phyloP scores from a whole-genome alignment of 345 rosid species.

The Mallotus nudiflorus region DNA sequence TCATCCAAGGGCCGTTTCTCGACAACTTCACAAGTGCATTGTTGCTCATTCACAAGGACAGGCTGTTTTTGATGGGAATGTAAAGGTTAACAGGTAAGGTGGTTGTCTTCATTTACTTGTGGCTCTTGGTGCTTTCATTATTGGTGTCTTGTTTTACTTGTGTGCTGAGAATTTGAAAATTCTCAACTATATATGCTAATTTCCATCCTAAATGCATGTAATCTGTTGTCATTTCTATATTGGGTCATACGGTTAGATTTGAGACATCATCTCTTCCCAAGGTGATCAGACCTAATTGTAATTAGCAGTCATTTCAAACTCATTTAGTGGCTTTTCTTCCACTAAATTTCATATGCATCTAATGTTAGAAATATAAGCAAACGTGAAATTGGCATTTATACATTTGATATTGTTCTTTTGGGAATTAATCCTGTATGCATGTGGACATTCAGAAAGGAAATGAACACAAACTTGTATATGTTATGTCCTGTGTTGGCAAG shows the following conservation, averaged over 20 bases:
- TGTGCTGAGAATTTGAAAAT: not conserved
- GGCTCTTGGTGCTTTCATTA: not conserved
- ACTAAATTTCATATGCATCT: not conserved
- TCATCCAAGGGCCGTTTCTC: constrained; percentile 78
- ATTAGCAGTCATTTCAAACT: not conserved
- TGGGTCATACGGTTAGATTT: not conserved
- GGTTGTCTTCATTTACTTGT: not conserved
- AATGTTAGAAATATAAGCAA: not conserved
- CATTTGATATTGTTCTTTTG: too few species aligned
- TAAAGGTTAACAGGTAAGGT: constrained; percentile 76
- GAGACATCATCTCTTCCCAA: not conserved
- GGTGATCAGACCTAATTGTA: too few species aligned
- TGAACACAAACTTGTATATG: not conserved
- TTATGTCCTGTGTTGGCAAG: not conserved
- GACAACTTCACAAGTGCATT: constrained; percentile 91
- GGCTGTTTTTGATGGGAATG: constrained; percentile 93
- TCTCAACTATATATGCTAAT: too few species aligned
- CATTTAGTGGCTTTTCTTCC: constrained; percentile 3
- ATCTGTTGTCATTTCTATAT: not conserved
- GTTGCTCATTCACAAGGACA: constrained; percentile 89
- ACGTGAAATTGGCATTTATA: too few species aligned
- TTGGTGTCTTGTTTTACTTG: not conserved
- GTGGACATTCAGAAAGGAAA: not conserved
- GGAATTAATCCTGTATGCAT: too few species aligned
- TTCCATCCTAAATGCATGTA: too few species aligned